Base-by-base conservation (phyloP, 805 yeast genomes). In the Sugiyamaella qingdaonensis region DNA sequence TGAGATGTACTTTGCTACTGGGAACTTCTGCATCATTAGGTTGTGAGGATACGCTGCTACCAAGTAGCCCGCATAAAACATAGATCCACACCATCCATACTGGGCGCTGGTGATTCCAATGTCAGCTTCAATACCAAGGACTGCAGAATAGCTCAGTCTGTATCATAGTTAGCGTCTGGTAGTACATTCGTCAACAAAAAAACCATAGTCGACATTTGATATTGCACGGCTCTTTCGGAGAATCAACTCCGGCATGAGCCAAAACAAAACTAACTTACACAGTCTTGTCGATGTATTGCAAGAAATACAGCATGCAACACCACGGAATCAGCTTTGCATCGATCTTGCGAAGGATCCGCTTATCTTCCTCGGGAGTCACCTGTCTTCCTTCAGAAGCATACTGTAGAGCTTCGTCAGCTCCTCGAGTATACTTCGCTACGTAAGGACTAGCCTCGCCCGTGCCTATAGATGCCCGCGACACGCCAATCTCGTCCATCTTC, bases 181-280 rank as follows among this genome's bases (percentile, higher is more conserved):
- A 24, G 29, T 24, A 24, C 3, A 24, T 24, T 24, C 3, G 7
- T 4, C 3, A 24, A 24, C 3, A 24, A 24, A 24, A 24, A 24
- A 24, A 24, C 7, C 29, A 24, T 3, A 7, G 7, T 24, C 29
- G 29, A 24, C 7, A 4, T 24, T 24, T 7, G 29, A 24, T 24
- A 24, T 7, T 8, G 4, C 4, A n/a, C 39, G 3, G 9, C 8
- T 10, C 24, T 10, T 21, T 39, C 43, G 43, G 43, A 39, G 16
- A 13, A 14, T 16, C 19, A 16, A n/a, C 43, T 39, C 43, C 43
- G 43, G 46, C 11, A 18, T 59, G 64, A 57, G 68, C 67, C 52
- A 76, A 65, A 45, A 80, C 83, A n/a, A n/a, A n/a, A n/a, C n/a
- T n/a, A n/a, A 73, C 75, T 69, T 41, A 80, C 74, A 10, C 81